Percentiles rank a stretch among this genome's conserved stretches.
Conservation (phyloP, 805 yeast species). For the Candida succiphila region DNA sequence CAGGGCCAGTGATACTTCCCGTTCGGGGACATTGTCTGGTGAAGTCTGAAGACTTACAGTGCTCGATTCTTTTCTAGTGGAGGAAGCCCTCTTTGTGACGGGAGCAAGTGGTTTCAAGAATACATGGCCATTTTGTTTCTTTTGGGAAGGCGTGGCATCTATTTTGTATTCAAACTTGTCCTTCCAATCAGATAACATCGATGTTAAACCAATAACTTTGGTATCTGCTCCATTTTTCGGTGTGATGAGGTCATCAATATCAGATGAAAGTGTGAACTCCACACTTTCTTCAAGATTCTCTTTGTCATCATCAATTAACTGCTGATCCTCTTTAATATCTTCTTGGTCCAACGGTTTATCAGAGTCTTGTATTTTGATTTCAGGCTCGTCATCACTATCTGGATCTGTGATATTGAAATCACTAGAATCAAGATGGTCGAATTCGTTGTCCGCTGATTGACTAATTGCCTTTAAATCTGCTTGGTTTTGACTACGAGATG, state of each 20-base stretch:
- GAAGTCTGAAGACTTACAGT: too few relatives aligned
- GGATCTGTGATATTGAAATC: constrained; percentile 20
- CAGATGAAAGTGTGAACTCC: neutral
- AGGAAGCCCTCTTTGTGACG: too few relatives aligned
- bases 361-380: neutral
- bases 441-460: neutral
- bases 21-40: too few relatives aligned
- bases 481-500: neutral
- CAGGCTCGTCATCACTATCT: constrained; percentile 13
- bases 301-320: neutral
- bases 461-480: neutral
- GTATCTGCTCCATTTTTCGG: neutral
- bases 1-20: too few relatives aligned
- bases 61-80: too few relatives aligned
- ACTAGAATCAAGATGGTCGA: constrained; percentile 12
- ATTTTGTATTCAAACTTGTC: constrained; percentile 1
- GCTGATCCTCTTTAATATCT: neutral
- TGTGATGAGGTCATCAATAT: neutral
- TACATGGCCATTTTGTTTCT: too few relatives aligned
- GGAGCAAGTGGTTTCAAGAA: too few relatives aligned
- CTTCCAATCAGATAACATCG: neutral
- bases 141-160: neutral
- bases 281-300: neutral
- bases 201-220: neutral
- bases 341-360: neutral